Percentiles rank a stretch among this genome's conserved stretches.
Conservation (phyloP, 257 asterid species). For the Cordia subcordata region DNA sequence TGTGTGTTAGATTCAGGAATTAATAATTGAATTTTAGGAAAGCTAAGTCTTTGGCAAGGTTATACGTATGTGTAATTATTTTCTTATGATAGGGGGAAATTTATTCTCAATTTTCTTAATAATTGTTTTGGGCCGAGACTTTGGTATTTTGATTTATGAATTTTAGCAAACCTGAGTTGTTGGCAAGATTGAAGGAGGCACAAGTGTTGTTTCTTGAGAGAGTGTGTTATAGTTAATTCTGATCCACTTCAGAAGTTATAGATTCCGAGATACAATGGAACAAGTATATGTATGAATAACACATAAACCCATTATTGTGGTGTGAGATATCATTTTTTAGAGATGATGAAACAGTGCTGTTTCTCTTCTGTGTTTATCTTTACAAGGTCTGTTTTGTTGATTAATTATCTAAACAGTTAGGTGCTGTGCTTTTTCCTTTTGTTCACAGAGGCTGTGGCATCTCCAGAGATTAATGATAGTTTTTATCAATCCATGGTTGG, state of each 20-base stretch:
- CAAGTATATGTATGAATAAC: too few species aligned
- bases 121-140: background rate
- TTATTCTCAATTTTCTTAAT: too few species aligned
- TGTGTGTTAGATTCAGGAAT: too few species aligned
- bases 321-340: too few species aligned
- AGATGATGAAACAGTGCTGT: too few species aligned
- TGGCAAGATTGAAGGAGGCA: slow-evolving; percentile 85
- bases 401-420: slow-evolving; percentile 10
- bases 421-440: slow-evolving; percentile 17
- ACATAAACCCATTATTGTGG: too few species aligned
- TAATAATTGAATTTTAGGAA: slow-evolving; percentile 6
- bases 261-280: too few species aligned
- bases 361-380: background rate
- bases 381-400: background rate
- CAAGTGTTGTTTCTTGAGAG: slow-evolving; percentile 92
- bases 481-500: slow-evolving; percentile 80
- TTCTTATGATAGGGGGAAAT: too few species aligned
- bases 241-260: slow-evolving; percentile 67
- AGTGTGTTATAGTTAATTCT: slow-evolving; percentile 57
- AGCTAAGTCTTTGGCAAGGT: slow-evolving; percentile 6
- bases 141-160: background rate
- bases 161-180: slow-evolving; percentile 71
- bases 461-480: slow-evolving; percentile 35
- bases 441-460: slow-evolving; percentile 30
- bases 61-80: too few species aligned